Base-by-base conservation (phyloP, 495 filamentous ascomycete species). In the Astrothelium macrocarpum region DNA sequence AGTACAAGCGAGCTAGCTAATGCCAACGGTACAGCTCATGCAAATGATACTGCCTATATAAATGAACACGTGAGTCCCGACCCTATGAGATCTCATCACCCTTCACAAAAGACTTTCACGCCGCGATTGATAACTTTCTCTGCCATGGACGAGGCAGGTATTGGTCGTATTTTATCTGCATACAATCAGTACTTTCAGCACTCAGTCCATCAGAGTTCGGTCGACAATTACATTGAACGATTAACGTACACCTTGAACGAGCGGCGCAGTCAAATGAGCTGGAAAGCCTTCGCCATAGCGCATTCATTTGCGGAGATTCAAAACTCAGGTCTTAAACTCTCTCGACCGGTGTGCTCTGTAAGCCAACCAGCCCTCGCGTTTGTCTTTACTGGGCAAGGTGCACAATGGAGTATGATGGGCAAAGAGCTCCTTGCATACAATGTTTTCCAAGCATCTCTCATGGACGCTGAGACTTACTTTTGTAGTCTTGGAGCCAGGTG, bases 351-450 rank as follows among this genome's bases (percentile, higher is more conserved):
- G 25, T 11, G 18, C 31, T 11, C n/a, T 49, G 56, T 65, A 3
- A n/a, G 23, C 23, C 64, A 39, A 26, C n/a, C 14, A 26, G 20
- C 7, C 32, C 42, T 16, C 9, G 3, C 10, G 31, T 56, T 53
- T n/a, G 28, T 80, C 0, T 80, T 80, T 63, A 80, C 78, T 2
- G 78, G 78, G 5, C 78, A 80, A 66, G 78, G 78, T 5, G 78
- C 77, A 1, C 78, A 80, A 45, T 78, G 71, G 66, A 63, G 63
- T 9, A 69, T 65, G 0, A 82, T 81, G 79, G 80, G 39, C 9
- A 53, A 12, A 20, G 42, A 32, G 3, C 43, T 63, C 20, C 16
- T 63, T 14, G 10, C 23, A 28, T 53, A 53, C 32, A 20, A 20
- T 5, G 25, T 53, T 11, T 63, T 53, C 61, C 16, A 28, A 26